Conservation (phyloP, 2,329 filamentous ascomycete species). For the Sarocladiaceae sp. region DNA sequence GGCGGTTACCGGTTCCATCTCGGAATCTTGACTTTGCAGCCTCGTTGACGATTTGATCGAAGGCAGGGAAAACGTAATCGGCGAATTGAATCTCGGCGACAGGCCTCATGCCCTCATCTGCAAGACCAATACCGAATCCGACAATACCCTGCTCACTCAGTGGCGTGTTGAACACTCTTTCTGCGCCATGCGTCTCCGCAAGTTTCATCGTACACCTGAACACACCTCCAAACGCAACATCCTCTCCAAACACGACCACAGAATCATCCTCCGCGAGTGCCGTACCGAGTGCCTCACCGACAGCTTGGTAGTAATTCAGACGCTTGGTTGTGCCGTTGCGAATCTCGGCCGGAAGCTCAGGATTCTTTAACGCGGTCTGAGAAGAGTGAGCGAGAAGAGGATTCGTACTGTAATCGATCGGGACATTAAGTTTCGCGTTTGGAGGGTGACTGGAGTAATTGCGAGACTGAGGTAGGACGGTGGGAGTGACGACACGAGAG, state of each 20-base stretch:
- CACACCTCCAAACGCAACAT: constrained; percentile 94
- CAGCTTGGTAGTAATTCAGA: constrained; percentile 89
- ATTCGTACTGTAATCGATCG: constrained; percentile 81
- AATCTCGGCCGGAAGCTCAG: constrained; percentile 64
- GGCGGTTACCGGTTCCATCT: constrained; percentile 52
- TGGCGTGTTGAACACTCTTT: constrained; percentile 94
- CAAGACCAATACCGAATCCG: constrained; percentile 87
- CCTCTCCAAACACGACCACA: constrained; percentile 90
- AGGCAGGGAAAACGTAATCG: constrained; percentile 89
- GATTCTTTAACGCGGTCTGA: constrained; percentile 63
- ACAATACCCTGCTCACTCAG: constrained; percentile 91
- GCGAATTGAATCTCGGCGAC: constrained; percentile 95
- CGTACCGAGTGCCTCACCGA: constrained; percentile 84
- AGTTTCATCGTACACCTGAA: constrained; percentile 93
- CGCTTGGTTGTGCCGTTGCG: constrained; percentile 71
- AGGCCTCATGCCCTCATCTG: constrained; percentile 86
- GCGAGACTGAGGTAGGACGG: constrained; percentile 17
- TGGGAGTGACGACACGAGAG: constrained; percentile 13
- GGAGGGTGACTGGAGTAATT: constrained; percentile 54
- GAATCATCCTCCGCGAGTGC: constrained; percentile 80
- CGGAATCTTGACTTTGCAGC: constrained; percentile 84
- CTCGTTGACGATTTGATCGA: constrained; percentile 92
- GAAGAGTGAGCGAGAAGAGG: constrained; percentile 77
- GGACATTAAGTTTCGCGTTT: constrained; percentile 70
- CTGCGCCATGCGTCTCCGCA: constrained; percentile 78